phyloP scores from a whole-genome alignment of 2,329 filamentous ascomycete genomes.

The Venturia aucupariae region DNA sequence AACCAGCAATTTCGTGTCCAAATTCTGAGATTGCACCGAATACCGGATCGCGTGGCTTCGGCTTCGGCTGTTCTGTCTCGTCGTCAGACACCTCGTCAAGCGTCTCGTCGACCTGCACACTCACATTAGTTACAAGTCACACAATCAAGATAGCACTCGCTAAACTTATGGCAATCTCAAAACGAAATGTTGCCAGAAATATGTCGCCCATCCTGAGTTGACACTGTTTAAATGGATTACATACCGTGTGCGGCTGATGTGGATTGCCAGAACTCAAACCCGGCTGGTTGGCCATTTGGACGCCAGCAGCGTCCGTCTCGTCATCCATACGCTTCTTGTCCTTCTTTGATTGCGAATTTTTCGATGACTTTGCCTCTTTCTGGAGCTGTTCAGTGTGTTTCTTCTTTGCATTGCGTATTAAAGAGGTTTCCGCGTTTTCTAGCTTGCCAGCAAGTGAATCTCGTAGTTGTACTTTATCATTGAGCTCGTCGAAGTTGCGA shows the following conservation, averaged over 20 bases:
- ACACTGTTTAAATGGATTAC: background rate
- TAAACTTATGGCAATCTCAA: background rate
- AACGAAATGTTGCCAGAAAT: background rate
- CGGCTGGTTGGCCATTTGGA: slow-evolving; percentile 42
- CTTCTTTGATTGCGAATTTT: slow-evolving; percentile 44
- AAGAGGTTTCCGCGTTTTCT: slow-evolving; percentile 72
- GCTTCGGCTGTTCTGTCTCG: background rate
- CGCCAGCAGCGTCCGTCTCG: slow-evolving; percentile 41
- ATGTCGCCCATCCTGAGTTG: background rate
- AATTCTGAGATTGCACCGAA: background rate
- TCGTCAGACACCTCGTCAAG: slow-evolving; percentile 8
- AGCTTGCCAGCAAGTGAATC: slow-evolving; percentile 61
- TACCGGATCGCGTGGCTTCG: background rate
- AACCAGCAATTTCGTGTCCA: background rate
- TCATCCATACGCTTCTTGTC: slow-evolving; percentile 44
- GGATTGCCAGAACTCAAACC: slow-evolving; percentile 49
- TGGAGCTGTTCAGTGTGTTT: slow-evolving; percentile 61
- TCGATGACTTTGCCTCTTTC: slow-evolving; percentile 55
- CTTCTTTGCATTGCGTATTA: slow-evolving; percentile 73
- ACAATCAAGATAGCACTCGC: background rate
- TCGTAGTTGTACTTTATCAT: slow-evolving; percentile 73
- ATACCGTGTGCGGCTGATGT: slow-evolving; percentile 43
- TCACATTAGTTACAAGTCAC: background rate
- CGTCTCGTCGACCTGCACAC: slow-evolving; percentile 8
- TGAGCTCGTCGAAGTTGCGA: slow-evolving; percentile 71